phyloP scores from a whole-genome alignment of 2,329 filamentous ascomycete genomes.

The Sphaerulina populicola region DNA sequence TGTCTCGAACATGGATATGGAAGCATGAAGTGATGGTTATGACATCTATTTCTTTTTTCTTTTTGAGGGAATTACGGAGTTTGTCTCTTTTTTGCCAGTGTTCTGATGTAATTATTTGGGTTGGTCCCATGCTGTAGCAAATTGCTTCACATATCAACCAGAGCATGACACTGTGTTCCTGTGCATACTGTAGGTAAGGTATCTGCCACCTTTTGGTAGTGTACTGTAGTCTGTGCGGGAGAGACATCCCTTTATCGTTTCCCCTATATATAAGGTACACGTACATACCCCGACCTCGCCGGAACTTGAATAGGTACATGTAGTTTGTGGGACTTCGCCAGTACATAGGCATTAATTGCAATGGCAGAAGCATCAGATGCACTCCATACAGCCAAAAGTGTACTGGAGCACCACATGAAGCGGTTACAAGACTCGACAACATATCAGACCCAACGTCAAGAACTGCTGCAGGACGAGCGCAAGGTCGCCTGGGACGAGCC shows the following conservation, averaged over 20 bases:
- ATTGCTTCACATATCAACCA: too few relatives aligned
- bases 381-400: neutral
- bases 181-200: too few relatives aligned
- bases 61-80: neutral
- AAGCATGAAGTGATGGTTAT: constrained; percentile 1
- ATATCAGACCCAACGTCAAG: constrained; percentile 24
- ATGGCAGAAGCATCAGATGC: constrained; percentile 1
- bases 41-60: neutral
- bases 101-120: neutral
- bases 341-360: neutral
- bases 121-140: neutral
- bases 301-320: neutral
- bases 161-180: too few relatives aligned
- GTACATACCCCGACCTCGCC: neutral
- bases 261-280: neutral
- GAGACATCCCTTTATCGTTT: too few relatives aligned
- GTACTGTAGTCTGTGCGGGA: too few relatives aligned
- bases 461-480: constrained; percentile 31
- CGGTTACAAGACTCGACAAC: neutral
- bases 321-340: neutral
- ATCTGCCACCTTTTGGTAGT: too few relatives aligned
- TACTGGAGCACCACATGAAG: constrained; percentile 2
- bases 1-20: constrained; percentile 30
- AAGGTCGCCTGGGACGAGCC: constrained; percentile 33
- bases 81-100: neutral